Conservation (phyloP, 371 early-diverging fungal genomes). For the Lichtheimia hyalospora region DNA sequence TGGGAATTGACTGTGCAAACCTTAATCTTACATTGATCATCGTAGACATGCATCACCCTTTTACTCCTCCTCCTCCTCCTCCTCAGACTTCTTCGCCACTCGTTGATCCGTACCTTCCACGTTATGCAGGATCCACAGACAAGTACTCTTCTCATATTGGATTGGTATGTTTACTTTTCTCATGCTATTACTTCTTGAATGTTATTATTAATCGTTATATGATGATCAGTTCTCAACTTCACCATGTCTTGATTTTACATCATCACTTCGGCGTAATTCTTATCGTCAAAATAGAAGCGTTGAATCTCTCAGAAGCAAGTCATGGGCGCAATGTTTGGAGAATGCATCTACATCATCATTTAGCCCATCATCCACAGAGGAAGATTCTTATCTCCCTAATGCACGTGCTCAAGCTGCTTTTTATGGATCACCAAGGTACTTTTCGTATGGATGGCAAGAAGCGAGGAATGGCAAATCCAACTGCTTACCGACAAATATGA, state of each 20-base stretch:
- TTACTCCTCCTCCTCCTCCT: neutral
- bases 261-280: conserved; percentile 26
- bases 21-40: neutral
- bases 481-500: conserved; percentile 11
- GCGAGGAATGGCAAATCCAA: conserved; percentile 4
- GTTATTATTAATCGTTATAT: no score
- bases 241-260: conserved; percentile 42
- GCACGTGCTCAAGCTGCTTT: conserved; percentile 31
- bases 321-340: conserved; percentile 51
- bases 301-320: conserved; percentile 42
- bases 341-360: conserved; percentile 7
- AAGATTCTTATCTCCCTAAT: conserved; percentile 12
- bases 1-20: neutral
- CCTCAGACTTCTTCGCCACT: conserved; percentile 1
- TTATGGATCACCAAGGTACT: conserved; percentile 27
- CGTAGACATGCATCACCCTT: conserved; percentile 1
- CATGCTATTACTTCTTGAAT: neutral
- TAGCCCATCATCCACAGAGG: conserved; percentile 3
- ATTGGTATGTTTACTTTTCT: neutral
- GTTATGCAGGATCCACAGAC: conserved; percentile 7
- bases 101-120: no score
- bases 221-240: conserved; percentile 38
- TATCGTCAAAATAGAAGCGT: conserved; percentile 37
- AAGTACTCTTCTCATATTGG: conserved; percentile 1
- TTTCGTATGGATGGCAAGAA: conserved; percentile 35